These are phyloP conservation scores for Ogataea haglerorum DNA, from an alignment of 805 yeast species.

Conservation along the genomic window DNA sequence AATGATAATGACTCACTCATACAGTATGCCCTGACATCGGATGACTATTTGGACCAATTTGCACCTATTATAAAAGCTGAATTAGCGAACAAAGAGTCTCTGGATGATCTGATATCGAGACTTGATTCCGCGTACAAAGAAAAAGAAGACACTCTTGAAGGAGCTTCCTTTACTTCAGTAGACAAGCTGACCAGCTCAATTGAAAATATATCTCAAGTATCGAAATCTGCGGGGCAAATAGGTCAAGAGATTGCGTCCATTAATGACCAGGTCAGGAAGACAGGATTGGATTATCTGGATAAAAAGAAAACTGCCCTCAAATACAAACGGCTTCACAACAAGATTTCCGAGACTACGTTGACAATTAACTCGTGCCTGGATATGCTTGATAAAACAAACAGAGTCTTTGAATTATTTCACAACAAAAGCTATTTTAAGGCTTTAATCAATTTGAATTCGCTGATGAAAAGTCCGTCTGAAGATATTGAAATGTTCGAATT, in stretches of 20 bases:
- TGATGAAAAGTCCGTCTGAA: slow-evolving; percentile 63
- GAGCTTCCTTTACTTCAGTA: slow-evolving; percentile 59
- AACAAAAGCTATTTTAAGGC: slow-evolving; percentile 81
- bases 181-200: slow-evolving; percentile 55
- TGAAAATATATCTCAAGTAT: slow-evolving; percentile 58
- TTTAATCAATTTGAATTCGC: slow-evolving; percentile 72
- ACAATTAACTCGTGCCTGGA: slow-evolving; percentile 72
- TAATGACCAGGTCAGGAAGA: slow-evolving; percentile 53
- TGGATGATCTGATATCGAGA: slow-evolving; percentile 53
- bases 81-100: slow-evolving; percentile 44
- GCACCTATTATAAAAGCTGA: slow-evolving; percentile 72
- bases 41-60: slow-evolving; percentile 74
- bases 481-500: slow-evolving; percentile 68
- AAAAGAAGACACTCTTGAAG: slow-evolving; percentile 62
- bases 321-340: slow-evolving; percentile 58
- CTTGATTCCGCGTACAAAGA: slow-evolving; percentile 55
- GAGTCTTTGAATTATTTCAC: slow-evolving; percentile 74
- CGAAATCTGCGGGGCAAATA: slow-evolving; percentile 52
- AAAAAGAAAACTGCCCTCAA: slow-evolving; percentile 59
- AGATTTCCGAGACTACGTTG: slow-evolving; percentile 67
- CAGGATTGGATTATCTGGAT: slow-evolving; percentile 63
- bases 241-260: slow-evolving; percentile 53
- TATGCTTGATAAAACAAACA: slow-evolving; percentile 81
- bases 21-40: slow-evolving; percentile 45
- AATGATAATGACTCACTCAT: slow-evolving; percentile 23